A percentile compares a stretch with the other conserved stretches of the same genome.
Evolutionary conservation across 305 asterid species (phyloP).

Genomic region (Rubia occidens): DNA sequence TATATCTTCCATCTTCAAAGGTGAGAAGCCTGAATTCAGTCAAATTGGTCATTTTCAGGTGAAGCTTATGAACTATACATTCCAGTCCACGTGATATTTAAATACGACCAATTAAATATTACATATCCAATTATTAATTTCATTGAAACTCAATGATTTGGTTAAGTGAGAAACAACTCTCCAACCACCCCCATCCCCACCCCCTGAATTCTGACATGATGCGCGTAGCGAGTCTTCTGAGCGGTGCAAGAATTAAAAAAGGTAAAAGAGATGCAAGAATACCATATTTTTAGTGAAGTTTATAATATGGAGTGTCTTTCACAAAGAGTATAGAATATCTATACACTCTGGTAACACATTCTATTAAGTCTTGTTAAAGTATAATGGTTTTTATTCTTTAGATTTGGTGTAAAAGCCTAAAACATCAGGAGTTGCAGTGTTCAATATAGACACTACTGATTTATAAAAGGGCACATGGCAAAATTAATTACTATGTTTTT

Average conservation of each 20-base stretch:
- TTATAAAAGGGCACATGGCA: background rate
- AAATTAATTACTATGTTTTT: background rate
- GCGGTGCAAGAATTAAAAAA: background rate
- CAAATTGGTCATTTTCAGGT: background rate
- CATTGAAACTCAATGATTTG: background rate
- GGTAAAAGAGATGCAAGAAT: background rate
- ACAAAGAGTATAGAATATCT: background rate
- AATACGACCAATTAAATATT: background rate
- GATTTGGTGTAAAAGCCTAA: background rate
- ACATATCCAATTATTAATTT: background rate
- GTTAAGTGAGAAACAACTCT: background rate
- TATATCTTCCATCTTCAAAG: conserved; percentile 85
- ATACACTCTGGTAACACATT: background rate
- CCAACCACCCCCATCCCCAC: background rate
- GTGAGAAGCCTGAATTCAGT: conserved; percentile 24
- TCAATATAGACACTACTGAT: background rate
- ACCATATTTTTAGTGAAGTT: background rate
- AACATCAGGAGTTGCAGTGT: background rate
- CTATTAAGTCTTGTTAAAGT: conserved; percentile 1
- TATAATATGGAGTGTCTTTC: background rate
- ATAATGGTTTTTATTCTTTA: background rate
- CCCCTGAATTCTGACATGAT: background rate
- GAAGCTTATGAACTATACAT: background rate
- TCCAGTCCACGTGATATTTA: background rate
- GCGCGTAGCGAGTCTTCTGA: background rate